These are phyloP conservation scores for Rhynchosporium secalis DNA, from an alignment of 2,329 filamentous ascomycete genomes.

Conservation along the genomic window DNA sequence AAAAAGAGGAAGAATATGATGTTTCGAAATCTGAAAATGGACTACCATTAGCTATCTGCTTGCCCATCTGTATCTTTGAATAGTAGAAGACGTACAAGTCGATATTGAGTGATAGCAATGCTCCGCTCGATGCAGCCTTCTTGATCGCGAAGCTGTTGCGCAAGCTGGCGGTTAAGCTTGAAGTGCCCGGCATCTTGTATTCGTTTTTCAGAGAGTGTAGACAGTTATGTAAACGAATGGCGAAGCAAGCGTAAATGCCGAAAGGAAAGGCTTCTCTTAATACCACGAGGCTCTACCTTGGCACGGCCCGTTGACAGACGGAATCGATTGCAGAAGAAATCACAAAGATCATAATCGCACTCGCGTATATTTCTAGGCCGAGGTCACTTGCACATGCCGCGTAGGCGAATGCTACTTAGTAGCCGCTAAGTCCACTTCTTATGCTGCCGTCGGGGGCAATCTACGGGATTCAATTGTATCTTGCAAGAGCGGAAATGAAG, in stretches of 20 bases:
- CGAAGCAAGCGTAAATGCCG: background rate
- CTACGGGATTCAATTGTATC: conserved; percentile 11
- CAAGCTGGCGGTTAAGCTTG: conserved; percentile 69
- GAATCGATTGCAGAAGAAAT: conserved; percentile 5
- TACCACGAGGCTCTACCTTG: background rate
- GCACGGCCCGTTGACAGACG: conserved; percentile 7
- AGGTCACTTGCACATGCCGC: conserved; percentile 21
- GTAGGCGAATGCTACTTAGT: background rate
- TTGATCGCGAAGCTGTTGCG: conserved; percentile 66
- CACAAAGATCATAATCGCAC: conserved; percentile 8
- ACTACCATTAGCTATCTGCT: conserved; percentile 11
- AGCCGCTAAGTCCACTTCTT: conserved; percentile 5
- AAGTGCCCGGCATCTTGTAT: conserved; percentile 61
- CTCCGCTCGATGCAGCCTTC: conserved; percentile 55
- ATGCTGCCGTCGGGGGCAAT: conserved; percentile 8
- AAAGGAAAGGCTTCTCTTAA: conserved; percentile 1
- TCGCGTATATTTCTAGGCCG: conserved; percentile 19
- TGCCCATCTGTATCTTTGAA: background rate
- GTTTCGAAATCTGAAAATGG: conserved; percentile 67
- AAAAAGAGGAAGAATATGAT: conserved; percentile 87
- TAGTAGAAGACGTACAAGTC: conserved; percentile 58
- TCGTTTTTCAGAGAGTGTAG: conserved; percentile 1
- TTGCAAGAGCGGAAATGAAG: background rate
- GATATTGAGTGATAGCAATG: conserved; percentile 62
- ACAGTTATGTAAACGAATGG: background rate